A percentile compares a stretch with the other conserved stretches of the same genome.
Conservation (phyloP, 257 asterid genomes). For the Fraxinus cuspidata region DNA sequence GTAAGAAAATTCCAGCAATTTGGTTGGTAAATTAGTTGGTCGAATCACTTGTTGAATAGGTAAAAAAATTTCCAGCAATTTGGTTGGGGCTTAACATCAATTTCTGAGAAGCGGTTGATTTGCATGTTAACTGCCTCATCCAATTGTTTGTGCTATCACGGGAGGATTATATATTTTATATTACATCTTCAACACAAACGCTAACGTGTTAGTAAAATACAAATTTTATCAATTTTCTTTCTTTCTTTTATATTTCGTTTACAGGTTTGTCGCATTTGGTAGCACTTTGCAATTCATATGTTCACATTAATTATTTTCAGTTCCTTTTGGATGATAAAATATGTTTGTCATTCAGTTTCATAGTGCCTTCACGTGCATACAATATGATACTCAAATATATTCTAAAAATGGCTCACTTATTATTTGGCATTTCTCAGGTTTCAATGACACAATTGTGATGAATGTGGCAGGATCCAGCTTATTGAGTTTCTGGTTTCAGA, state of each 20-base stretch:
- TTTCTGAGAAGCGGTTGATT: background rate
- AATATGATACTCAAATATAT: background rate
- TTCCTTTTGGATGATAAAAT: background rate
- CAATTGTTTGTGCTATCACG: background rate
- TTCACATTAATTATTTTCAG: background rate
- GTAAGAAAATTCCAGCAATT: too few relatives aligned
- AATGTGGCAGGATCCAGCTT: slow-evolving; percentile 88
- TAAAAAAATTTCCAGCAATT: too few relatives aligned
- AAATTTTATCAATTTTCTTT: too few relatives aligned
- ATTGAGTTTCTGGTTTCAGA: slow-evolving; percentile 85
- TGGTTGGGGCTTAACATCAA: background rate
- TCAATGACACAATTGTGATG: slow-evolving; percentile 17
- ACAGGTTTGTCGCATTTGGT: background rate
- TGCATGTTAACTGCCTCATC: background rate
- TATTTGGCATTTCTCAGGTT: background rate
- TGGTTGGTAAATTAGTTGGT: background rate
- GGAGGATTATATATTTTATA: too few relatives aligned
- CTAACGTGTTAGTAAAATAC: too few relatives aligned
- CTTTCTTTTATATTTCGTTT: background rate
- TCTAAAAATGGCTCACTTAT: background rate
- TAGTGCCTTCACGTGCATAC: slow-evolving; percentile 5
- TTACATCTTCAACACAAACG: too few relatives aligned
- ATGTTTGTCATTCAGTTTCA: background rate
- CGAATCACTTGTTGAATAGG: background rate
- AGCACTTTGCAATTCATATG: background rate